phyloP scores from a whole-genome alignment of 345 rosid species.

The Dipteronia sinensis region DNA sequence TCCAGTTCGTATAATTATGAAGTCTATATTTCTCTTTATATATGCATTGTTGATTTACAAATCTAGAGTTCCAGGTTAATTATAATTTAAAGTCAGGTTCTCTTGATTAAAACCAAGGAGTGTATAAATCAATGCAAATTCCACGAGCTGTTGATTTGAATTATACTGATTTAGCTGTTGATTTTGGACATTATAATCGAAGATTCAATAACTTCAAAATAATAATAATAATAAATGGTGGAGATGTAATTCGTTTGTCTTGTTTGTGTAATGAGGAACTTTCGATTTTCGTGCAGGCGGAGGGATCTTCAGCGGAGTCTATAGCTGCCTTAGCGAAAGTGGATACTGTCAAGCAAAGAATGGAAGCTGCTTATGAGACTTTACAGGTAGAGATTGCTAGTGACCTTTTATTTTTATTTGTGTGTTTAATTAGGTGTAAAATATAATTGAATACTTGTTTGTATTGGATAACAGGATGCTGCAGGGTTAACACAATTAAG shows the following conservation, averaged over 20 bases:
- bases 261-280: constrained; percentile 8
- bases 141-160: neutral
- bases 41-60: neutral
- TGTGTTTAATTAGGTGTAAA: neutral
- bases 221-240: too few relatives aligned
- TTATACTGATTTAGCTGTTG: neutral
- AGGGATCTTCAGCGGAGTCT: constrained; percentile 93
- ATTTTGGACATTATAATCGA: neutral
- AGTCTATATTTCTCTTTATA: neutral
- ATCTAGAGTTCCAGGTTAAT: neutral
- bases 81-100: neutral
- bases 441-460: constrained; percentile 7
- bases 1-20: neutral
- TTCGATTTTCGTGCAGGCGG: constrained; percentile 54
- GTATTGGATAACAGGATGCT: constrained; percentile 63
- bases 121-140: neutral
- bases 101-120: neutral
- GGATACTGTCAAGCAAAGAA: constrained; percentile 94
- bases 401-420: constrained; percentile 6
- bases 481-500: constrained; percentile 96
- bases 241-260: neutral
- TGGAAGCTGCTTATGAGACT: constrained; percentile 95
- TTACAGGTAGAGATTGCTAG: constrained; percentile 57
- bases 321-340: constrained; percentile 92
- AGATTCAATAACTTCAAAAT: too few relatives aligned